Percentiles rank a stretch among this genome's conserved stretches.
phyloP scores from a whole-genome alignment of 352 stramenopile genomes.

The Hyaloperonospora arabidopsidis region DNA sequence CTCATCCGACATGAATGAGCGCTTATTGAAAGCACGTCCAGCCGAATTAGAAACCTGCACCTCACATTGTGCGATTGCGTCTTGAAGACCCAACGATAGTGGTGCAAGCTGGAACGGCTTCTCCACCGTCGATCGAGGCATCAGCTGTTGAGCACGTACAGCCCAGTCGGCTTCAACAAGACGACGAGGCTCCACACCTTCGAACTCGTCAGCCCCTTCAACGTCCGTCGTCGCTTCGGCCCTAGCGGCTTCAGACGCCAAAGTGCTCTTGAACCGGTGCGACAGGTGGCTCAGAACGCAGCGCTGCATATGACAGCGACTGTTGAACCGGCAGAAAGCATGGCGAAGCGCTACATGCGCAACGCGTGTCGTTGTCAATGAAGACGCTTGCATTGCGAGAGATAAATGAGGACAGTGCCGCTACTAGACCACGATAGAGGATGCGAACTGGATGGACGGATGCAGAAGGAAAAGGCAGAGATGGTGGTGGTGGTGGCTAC shows the following conservation, averaged over 20 bases:
- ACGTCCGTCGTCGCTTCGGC: conserved; percentile 12
- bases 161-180: conserved; percentile 51
- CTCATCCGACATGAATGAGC: conserved; percentile 48
- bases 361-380: conserved; percentile 18
- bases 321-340: conserved; percentile 2
- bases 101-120: conserved; percentile 29
- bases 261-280: conserved; percentile 27
- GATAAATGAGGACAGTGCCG: conserved; percentile 1
- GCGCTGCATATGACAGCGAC: conserved; percentile 5
- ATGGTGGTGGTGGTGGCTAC: too few species aligned
- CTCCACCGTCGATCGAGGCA: conserved; percentile 40
- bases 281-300: conserved; percentile 9
- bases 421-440: conserved; percentile 1
- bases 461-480: not conserved
- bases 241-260: conserved; percentile 16
- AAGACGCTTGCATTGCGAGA: conserved; percentile 21
- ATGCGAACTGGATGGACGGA: conserved; percentile 2
- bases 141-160: conserved; percentile 41
- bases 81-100: conserved; percentile 21
- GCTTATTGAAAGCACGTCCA: conserved; percentile 12
- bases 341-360: conserved; percentile 17
- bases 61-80: conserved; percentile 12
- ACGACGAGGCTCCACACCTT: conserved; percentile 14
- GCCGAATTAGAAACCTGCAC: conserved; percentile 12
- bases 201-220: conserved; percentile 14